Percentiles rank a stretch among this genome's conserved stretches.
phyloP scores from a whole-genome alignment of 345 rosid genomes.

The Gossypium bickii region DNA sequence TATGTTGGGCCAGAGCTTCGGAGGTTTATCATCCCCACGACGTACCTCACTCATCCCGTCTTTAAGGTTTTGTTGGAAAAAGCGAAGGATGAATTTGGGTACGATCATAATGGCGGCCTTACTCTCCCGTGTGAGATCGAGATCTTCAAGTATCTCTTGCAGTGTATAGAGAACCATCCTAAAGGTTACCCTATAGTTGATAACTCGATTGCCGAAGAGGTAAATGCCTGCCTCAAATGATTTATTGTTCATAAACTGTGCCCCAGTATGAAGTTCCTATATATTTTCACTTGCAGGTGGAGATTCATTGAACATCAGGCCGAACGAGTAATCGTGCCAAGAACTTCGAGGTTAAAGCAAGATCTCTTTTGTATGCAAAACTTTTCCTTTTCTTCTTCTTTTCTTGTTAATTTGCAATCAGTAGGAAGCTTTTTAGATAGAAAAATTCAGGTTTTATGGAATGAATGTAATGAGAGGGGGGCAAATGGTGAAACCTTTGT shows the following conservation, averaged over 20 bases:
- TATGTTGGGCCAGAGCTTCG: conserved; percentile 86
- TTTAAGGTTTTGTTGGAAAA: conserved; percentile 85
- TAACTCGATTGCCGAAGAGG: conserved; percentile 23
- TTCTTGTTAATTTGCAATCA: conserved; percentile 16
- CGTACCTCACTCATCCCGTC: conserved; percentile 70
- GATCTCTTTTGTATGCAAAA: conserved; percentile 28
- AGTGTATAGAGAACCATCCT: conserved; percentile 65
- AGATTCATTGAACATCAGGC: conserved; percentile 25
- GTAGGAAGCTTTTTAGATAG: conserved; percentile 30
- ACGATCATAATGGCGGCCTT: conserved; percentile 74
- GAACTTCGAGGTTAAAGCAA: conserved; percentile 25
- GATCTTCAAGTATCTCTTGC: conserved; percentile 82
- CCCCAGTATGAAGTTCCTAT: neutral
- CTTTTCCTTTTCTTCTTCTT: neutral
- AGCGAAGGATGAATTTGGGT: conserved; percentile 92
- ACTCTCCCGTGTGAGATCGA: conserved; percentile 97
- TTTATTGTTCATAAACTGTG: neutral
- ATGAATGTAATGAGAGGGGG: conserved; percentile 13
- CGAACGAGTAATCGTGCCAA: conserved; percentile 15
- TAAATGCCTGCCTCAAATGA: no score
- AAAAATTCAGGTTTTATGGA: conserved; percentile 19
- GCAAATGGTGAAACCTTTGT: conserved; percentile 1
- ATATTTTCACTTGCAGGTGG: conserved; percentile 34
- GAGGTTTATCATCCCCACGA: conserved; percentile 84
- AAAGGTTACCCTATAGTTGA: conserved; percentile 35